Percentiles rank a stretch among this genome's conserved stretches.
Conservation (phyloP, 352 stramenopile species). For the Phytophthora palmivora region DNA sequence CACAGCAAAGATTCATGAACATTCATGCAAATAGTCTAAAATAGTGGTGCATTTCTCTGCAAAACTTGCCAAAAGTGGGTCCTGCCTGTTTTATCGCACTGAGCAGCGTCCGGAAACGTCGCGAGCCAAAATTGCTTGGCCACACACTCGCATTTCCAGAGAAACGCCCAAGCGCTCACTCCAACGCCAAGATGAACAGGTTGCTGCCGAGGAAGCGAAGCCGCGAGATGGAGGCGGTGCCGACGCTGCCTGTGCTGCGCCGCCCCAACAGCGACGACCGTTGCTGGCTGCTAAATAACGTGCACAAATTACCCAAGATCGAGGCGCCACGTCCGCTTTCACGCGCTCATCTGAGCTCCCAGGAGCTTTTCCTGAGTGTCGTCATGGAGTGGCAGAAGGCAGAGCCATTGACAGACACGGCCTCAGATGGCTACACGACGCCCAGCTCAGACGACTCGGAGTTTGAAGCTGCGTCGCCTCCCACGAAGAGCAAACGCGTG, state of each 20-base stretch:
- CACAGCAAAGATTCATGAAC: too few species aligned
- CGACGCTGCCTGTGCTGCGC: constrained; percentile 35
- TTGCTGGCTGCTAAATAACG: constrained; percentile 52
- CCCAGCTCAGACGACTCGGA: constrained; percentile 39
- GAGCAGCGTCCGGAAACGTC: constrained; percentile 20
- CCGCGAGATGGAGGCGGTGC: constrained; percentile 32
- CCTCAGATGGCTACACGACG: constrained; percentile 22
- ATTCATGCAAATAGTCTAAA: too few species aligned
- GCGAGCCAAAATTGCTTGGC: constrained; percentile 13
- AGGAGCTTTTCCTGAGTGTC: constrained; percentile 86
- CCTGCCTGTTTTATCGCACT: constrained; percentile 8
- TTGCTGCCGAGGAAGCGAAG: constrained; percentile 61
- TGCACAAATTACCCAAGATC: constrained; percentile 25
- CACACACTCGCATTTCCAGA: constrained; percentile 23
- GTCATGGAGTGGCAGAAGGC: constrained; percentile 77
- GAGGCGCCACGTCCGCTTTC: constrained; percentile 25
- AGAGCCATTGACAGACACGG: constrained; percentile 18
- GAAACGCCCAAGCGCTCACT: constrained; percentile 12
- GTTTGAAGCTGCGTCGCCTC: constrained; percentile 22
- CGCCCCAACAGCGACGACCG: constrained; percentile 39
- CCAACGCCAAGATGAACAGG: constrained; percentile 35
- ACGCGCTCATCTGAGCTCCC: constrained; percentile 58
- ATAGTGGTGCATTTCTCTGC: constrained; percentile 15
- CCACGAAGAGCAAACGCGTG: constrained; percentile 27
- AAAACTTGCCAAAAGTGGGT: constrained; percentile 10